Percentiles rank a stretch among this genome's conserved stretches.
Evolutionary conservation across 805 yeast genomes (phyloP).

Genomic region (Starmera quercuum): DNA sequence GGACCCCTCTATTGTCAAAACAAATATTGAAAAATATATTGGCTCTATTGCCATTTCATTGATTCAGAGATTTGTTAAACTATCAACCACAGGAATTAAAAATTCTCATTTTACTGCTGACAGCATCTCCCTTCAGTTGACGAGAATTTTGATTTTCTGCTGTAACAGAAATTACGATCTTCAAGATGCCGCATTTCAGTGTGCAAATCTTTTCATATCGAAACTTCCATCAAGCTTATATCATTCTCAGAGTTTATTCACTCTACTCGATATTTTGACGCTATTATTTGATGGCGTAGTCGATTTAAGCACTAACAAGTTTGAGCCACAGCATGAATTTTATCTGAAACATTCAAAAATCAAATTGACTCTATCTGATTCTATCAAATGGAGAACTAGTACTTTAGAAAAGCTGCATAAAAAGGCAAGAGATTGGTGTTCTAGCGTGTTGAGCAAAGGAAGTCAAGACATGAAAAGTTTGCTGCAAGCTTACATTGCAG

Average conservation of each 20-base stretch:
- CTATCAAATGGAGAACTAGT: conserved; percentile 63
- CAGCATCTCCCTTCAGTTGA: conserved; percentile 59
- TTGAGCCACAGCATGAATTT: conserved; percentile 75
- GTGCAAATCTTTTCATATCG: conserved; percentile 61
- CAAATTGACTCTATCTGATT: conserved; percentile 54
- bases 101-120: conserved; percentile 49
- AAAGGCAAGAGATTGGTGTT: conserved; percentile 63
- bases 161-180: conserved; percentile 71
- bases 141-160: conserved; percentile 56
- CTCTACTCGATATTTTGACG: conserved; percentile 74
- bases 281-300: conserved; percentile 70
- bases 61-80: conserved; percentile 45
- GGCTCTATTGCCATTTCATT: conserved; percentile 56
- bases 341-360: conserved; percentile 33
- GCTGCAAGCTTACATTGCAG: conserved; percentile 68
- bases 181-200: conserved; percentile 73
- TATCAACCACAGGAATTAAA: conserved; percentile 42
- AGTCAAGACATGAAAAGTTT: conserved; percentile 72
- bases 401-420: conserved; percentile 55
- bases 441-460: conserved; percentile 45
- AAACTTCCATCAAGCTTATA: conserved; percentile 75
- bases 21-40: conserved; percentile 62
- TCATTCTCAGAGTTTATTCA: conserved; percentile 61
- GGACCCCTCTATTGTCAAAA: conserved; percentile 72
- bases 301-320: conserved; percentile 79